Conservation (phyloP, 805 yeast genomes). For the Cyberlindnera veronae region DNA sequence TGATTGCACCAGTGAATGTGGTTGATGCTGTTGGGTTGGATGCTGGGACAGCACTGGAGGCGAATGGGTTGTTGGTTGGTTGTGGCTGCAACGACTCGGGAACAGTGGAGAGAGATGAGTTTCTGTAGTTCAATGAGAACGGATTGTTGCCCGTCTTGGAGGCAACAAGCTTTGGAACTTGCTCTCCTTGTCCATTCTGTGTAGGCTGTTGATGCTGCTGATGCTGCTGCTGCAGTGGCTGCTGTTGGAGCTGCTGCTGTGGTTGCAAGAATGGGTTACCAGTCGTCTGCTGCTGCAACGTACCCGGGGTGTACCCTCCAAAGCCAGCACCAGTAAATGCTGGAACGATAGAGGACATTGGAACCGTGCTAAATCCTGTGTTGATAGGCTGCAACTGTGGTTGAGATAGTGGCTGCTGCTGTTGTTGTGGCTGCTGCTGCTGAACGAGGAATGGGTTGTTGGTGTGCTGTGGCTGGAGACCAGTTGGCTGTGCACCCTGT, state of each 20-base stretch:
- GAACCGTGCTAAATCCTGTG: constrained; percentile 22
- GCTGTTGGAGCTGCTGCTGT: constrained; percentile 13
- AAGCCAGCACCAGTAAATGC: constrained; percentile 56
- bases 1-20: constrained; percentile 5
- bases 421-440: constrained; percentile 13
- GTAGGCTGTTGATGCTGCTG: constrained; percentile 12
- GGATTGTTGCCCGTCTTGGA: constrained; percentile 30
- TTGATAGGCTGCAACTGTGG: constrained; percentile 22
- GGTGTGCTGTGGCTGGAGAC: constrained; percentile 19
- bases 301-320: constrained; percentile 41
- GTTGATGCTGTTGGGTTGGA: not conserved
- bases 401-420: constrained; percentile 10
- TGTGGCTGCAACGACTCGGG: constrained; percentile 15
- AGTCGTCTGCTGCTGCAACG: constrained; percentile 22
- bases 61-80: constrained; percentile 30
- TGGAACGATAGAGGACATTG: constrained; percentile 24
- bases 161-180: constrained; percentile 11
- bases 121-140: constrained; percentile 23
- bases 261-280: constrained; percentile 35
- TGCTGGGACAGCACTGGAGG: constrained; percentile 9
- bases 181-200: constrained; percentile 8
- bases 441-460: constrained; percentile 23
- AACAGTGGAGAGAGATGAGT: constrained; percentile 12
- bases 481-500: constrained; percentile 6
- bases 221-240: constrained; percentile 12